These are phyloP conservation scores for Podaxis sp. DNA, from an alignment of 768 basidiomycete genomes.

Conservation along the genomic window DNA sequence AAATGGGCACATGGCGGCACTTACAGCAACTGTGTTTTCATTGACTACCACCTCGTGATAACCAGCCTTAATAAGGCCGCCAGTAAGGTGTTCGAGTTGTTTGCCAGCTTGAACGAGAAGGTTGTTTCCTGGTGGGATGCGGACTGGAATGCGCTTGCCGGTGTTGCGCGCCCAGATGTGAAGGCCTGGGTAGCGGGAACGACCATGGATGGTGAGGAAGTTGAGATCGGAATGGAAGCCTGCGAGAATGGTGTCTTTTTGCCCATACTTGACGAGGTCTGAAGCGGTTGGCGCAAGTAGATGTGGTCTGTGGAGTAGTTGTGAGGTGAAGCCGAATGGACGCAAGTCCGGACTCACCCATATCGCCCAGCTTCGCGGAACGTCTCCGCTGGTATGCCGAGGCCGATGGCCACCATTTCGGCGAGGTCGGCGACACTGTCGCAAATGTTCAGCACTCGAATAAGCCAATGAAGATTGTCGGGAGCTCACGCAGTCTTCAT, in stretches of 20 bases:
- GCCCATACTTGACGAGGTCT: slow-evolving; percentile 74
- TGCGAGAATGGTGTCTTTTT: slow-evolving; percentile 80
- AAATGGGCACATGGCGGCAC: slow-evolving; percentile 15
- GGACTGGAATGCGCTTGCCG: slow-evolving; percentile 84
- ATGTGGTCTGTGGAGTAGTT: slow-evolving; percentile 53
- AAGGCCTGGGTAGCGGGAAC: slow-evolving; percentile 81
- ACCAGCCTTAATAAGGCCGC: slow-evolving; percentile 86
- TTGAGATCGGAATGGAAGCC: slow-evolving; percentile 96
- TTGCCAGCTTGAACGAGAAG: slow-evolving; percentile 95
- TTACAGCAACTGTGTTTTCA: slow-evolving; percentile 65
- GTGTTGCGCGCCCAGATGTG: slow-evolving; percentile 95
- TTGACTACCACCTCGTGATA: slow-evolving; percentile 96
- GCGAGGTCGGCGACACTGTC: slow-evolving; percentile 79
- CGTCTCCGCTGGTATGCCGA: slow-evolving; percentile 64
- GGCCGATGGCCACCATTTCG: slow-evolving; percentile 82
- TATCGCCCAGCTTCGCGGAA: slow-evolving; percentile 81
- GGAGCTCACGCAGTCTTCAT: slow-evolving; percentile 81
- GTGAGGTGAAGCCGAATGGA: neutral
- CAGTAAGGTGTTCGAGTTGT: slow-evolving; percentile 85
- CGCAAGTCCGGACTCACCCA: slow-evolving; percentile 44
- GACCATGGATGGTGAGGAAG: slow-evolving; percentile 88
- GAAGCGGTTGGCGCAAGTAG: slow-evolving; percentile 93
- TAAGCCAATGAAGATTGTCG: neutral
- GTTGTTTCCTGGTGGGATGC: slow-evolving; percentile 75
- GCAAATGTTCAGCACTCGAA: slow-evolving; percentile 3